A percentile compares a stretch with the other conserved stretches of the same genome.
These are phyloP conservation scores for Cadophora malorum DNA, from an alignment of 2,329 filamentous ascomycete species.

Conservation along the genomic window DNA sequence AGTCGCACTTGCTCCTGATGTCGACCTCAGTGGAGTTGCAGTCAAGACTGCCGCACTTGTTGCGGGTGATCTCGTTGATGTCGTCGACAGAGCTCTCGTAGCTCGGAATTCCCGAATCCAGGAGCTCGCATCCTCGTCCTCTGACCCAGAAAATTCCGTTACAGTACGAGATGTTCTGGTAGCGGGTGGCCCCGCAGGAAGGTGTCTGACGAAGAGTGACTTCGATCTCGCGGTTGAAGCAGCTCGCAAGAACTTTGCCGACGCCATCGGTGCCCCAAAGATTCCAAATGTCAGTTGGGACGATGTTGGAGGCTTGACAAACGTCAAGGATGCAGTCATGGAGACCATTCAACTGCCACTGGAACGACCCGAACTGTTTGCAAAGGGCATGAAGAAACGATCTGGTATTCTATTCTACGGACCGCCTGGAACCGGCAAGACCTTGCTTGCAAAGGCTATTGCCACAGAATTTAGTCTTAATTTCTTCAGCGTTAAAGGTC, in stretches of 20 bases:
- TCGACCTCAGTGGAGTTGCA: slow-evolving; percentile 84
- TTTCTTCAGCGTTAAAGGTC: slow-evolving; percentile 93
- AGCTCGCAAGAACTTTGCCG: slow-evolving; percentile 96
- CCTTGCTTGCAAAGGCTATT: slow-evolving; percentile 89
- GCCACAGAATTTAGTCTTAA: slow-evolving; percentile 93
- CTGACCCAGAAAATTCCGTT: slow-evolving; percentile 52
- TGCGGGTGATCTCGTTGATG: slow-evolving; percentile 91
- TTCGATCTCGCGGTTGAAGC: slow-evolving; percentile 94
- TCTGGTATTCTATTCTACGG: slow-evolving; percentile 93
- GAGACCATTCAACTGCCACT: slow-evolving; percentile 96
- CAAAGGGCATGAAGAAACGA: slow-evolving; percentile 97
- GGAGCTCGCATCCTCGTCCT: slow-evolving; percentile 62
- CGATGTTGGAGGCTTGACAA: slow-evolving; percentile 89
- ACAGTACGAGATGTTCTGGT: slow-evolving; percentile 85
- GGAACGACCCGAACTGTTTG: slow-evolving; percentile 90
- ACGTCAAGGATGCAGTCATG: slow-evolving; percentile 96
- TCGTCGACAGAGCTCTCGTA: slow-evolving; percentile 86
- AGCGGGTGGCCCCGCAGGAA: slow-evolving; percentile 80
- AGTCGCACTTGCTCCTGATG: slow-evolving; percentile 79
- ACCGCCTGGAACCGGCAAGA: slow-evolving; percentile 90
- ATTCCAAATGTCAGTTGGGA: slow-evolving; percentile 97
- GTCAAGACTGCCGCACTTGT: slow-evolving; percentile 96
- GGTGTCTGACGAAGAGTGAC: slow-evolving; percentile 80
- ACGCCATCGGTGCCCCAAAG: slow-evolving; percentile 96
- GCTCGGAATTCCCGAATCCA: slow-evolving; percentile 80